Base-by-base conservation (phyloP, 148 eudicot species). In the Spergularia bocconei region DNA sequence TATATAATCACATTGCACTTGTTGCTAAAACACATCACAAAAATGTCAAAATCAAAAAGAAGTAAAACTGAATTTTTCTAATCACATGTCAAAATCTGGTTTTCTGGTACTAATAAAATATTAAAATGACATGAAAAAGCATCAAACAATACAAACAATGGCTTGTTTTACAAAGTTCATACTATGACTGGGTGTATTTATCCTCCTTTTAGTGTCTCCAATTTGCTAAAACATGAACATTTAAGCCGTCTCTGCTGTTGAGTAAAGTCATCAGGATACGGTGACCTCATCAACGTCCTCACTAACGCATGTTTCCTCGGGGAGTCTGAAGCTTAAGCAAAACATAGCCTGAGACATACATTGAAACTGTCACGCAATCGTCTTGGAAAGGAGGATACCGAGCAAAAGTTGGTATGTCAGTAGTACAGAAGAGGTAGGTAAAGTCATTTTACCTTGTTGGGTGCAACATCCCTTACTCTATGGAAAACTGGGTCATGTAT, bases 381-480 rank as follows among this genome's bases (percentile, higher is more conserved):
- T 11, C 56, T 55, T 19, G 4, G 14, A 47, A 11, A 15, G 14
- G 41, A 21, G 55, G 1, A 48, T 20, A 52, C 71, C 21, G 21
- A 20, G 50, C 48, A 69, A 23, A 63, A 14, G 29, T 55, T 51
- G 33, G 20, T 17, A 61, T 4, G 20, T 5, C 11, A 56, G 11
- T 11, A 51, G 23, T 39, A 21, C 41, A n/a, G 4, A 64, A 17
- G 23, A 65, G 3, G 55, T 36, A 17, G 33, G 51, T 17, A 20
- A 63, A 4, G 41, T 16, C 44, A 47, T 11, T 67, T 23, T 76
- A 92, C 99, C 97, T 96, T 96, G 89, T 96, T 92, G 63, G 99
- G 99, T 70, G 99, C 98, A 81, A 96, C 99, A 81, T 96, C 99
- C 81, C 99, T 82, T 77, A 96, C 98, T 82, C 89, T 86, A 74